Conservation (phyloP, 352 stramenopile species). For the Pythium chondricola region DNA sequence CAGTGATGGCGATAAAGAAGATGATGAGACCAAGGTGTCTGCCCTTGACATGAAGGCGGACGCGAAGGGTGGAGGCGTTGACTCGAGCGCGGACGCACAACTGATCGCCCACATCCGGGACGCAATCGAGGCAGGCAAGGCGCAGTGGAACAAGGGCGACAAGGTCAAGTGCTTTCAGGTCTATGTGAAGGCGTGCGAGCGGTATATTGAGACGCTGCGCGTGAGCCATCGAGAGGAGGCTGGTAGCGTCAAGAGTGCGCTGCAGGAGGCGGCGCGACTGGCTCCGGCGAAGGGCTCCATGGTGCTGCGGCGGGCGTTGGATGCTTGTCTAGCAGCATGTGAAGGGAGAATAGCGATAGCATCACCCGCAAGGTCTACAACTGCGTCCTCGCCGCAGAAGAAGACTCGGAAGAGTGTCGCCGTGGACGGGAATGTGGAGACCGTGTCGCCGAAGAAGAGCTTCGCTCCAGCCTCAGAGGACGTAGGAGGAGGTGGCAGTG, state of each 20-base stretch:
- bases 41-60: conserved; percentile 17
- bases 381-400: too few relatives aligned
- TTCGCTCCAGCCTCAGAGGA: conserved; percentile 7
- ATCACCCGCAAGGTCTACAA: too few relatives aligned
- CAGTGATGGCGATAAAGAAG: conserved; percentile 21
- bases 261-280: conserved; percentile 39
- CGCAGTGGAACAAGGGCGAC: conserved; percentile 70
- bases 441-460: conserved; percentile 24
- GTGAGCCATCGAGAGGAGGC: conserved; percentile 25
- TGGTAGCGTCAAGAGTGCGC: conserved; percentile 24
- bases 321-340: conserved; percentile 38
- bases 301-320: conserved; percentile 56
- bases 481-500: conserved; percentile 15
- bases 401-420: too few relatives aligned
- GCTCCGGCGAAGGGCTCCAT: conserved; percentile 51
- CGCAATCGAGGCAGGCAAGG: conserved; percentile 53
- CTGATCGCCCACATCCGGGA: conserved; percentile 36
- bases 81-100: conserved; percentile 26
- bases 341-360: conserved; percentile 22
- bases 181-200: conserved; percentile 45
- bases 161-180: conserved; percentile 67
- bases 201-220: conserved; percentile 33
- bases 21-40: background rate
- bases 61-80: background rate
- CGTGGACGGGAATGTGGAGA: too few relatives aligned